Conservation (phyloP, 805 yeast species). For the Tetrapisispora taiwanensis region DNA sequence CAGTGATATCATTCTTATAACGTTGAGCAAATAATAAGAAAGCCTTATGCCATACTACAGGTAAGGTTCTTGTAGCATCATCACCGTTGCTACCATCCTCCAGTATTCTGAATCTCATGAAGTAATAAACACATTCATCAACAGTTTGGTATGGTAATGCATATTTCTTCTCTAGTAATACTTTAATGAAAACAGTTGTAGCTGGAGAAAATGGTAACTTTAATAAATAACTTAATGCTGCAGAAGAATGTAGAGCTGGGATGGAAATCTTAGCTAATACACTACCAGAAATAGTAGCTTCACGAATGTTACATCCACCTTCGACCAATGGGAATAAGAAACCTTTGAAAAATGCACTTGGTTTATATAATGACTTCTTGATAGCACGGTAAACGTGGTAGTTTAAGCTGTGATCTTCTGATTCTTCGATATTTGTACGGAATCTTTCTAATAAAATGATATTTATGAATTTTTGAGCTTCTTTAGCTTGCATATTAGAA, state of each 20-base stretch:
- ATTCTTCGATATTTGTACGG: conserved; percentile 58
- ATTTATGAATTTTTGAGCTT: conserved; percentile 77
- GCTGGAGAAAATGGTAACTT: conserved; percentile 83
- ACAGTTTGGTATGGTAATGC: conserved; percentile 95
- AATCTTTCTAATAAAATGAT: conserved; percentile 60
- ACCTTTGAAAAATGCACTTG: conserved; percentile 96
- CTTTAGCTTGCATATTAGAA: conserved; percentile 76
- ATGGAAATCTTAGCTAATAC: conserved; percentile 81
- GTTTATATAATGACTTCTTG: conserved; percentile 89
- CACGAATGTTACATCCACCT: conserved; percentile 80
- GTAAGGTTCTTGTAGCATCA: conserved; percentile 44
- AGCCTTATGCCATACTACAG: conserved; percentile 97
- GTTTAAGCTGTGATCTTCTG: conserved; percentile 69
- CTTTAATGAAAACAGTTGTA: conserved; percentile 79
- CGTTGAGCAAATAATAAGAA: conserved; percentile 90
- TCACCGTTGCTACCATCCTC: conserved; percentile 34
- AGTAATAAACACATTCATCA: conserved; percentile 88
- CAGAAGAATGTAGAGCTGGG: conserved; percentile 93
- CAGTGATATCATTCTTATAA: conserved; percentile 96
- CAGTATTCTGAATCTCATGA: conserved; percentile 75
- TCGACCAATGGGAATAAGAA: conserved; percentile 86
- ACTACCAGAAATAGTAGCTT: conserved; percentile 91
- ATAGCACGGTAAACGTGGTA: conserved; percentile 88
- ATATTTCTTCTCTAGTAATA: conserved; percentile 84
- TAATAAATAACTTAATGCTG: conserved; percentile 77